Evolutionary conservation across 768 basidiomycete genomes (phyloP).

Genomic region (Lanmaoa pseudosensibilis): DNA sequence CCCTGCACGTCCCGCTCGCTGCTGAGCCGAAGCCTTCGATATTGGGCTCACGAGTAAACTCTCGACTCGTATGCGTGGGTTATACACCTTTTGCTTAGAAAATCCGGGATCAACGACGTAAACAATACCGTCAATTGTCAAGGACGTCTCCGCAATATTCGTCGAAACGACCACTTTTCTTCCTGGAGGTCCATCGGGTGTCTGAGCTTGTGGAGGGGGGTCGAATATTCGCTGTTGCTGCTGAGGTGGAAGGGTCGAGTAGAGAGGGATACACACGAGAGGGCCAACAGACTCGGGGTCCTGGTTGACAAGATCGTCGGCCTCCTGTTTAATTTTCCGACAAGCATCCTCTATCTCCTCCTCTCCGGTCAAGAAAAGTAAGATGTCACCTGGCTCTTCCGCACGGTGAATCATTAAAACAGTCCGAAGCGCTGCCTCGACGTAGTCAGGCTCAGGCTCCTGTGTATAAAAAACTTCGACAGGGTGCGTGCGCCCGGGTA

Average conservation of each 20-base stretch:
- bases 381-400: constrained; percentile 88
- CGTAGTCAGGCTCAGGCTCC: constrained; percentile 92
- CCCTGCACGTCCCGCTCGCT: too few species aligned
- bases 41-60: constrained; percentile 91
- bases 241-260: constrained; percentile 90
- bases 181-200: constrained; percentile 72
- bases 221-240: constrained; percentile 99
- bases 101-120: constrained; percentile 98
- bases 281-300: constrained; percentile 81
- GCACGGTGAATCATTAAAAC: constrained; percentile 97
- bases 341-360: constrained; percentile 98
- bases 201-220: constrained; percentile 65
- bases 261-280: constrained; percentile 86
- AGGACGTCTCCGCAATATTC: constrained; percentile 95
- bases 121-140: constrained; percentile 99
- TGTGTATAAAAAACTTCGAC: constrained; percentile 95
- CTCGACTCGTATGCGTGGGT: constrained; percentile 95
- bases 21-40: constrained; percentile 45
- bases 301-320: constrained; percentile 74
- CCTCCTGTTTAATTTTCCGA: constrained; percentile 87
- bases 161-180: constrained; percentile 95
- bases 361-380: constrained; percentile 96
- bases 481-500: constrained; percentile 91
- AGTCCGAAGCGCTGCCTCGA: constrained; percentile 94
- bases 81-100: constrained; percentile 98